Percentiles rank a stretch among this genome's conserved stretches.
Conservation (phyloP, 768 basidiomycete genomes). For the Pilatotrama ljubarskyi region DNA sequence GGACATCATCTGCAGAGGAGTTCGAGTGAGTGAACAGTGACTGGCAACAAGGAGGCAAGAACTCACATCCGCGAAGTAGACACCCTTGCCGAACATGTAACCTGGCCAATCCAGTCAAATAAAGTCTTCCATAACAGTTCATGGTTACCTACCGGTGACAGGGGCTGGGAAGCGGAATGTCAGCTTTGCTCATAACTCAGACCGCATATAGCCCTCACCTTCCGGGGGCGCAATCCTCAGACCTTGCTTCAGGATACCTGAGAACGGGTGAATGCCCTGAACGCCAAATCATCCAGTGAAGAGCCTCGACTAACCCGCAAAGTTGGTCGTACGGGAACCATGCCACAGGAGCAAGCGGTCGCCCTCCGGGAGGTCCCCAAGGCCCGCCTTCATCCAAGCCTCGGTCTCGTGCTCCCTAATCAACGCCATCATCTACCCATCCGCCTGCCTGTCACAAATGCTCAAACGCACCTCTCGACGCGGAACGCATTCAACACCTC, state of each 20-base stretch:
- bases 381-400: slow-evolving; percentile 48
- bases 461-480: slow-evolving; percentile 48
- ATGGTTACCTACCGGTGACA: slow-evolving; percentile 40
- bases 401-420: slow-evolving; percentile 38
- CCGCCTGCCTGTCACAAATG: neutral
- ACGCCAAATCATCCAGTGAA: neutral
- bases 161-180: slow-evolving; percentile 38
- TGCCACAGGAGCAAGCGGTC: slow-evolving; percentile 64
- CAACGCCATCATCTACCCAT: slow-evolving; percentile 25
- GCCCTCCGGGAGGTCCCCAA: slow-evolving; percentile 43
- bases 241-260: slow-evolving; percentile 62
- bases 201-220: slow-evolving; percentile 34
- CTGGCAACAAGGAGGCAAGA: no score
- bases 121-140: neutral
- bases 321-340: slow-evolving; percentile 62
- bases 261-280: neutral
- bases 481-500: slow-evolving; percentile 50
- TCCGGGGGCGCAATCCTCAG: slow-evolving; percentile 66
- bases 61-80: slow-evolving; percentile 63
- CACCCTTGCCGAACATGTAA: slow-evolving; percentile 69
- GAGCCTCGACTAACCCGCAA: slow-evolving; percentile 43
- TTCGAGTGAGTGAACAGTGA: neutral
- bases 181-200: neutral
- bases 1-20: slow-evolving; percentile 55
- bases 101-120: slow-evolving; percentile 21